These are phyloP conservation scores for Solanum etuberosum DNA, from an alignment of 257 asterid genomes.

Conservation along the genomic window DNA sequence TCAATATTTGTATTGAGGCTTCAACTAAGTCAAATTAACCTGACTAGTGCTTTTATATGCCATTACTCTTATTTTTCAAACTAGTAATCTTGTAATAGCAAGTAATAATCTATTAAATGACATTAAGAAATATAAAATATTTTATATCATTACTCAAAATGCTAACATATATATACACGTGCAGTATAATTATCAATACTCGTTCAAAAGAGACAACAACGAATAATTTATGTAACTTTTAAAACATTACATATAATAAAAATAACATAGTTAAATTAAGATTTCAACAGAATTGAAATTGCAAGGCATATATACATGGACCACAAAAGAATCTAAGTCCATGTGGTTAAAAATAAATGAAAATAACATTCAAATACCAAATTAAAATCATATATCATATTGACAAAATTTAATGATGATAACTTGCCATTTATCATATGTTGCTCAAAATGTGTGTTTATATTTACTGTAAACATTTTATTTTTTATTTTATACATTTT, in stretches of 20 bases:
- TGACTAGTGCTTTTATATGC: too few relatives aligned
- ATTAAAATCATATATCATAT: neutral
- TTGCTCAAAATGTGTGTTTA: too few relatives aligned
- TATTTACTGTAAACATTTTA: neutral
- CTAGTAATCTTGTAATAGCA: too few relatives aligned
- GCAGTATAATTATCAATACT: neutral
- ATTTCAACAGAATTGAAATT: neutral
- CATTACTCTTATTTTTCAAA: too few relatives aligned
- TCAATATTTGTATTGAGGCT: too few relatives aligned
- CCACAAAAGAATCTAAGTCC: neutral
- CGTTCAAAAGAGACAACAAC: neutral
- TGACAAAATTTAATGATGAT: neutral
- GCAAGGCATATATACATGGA: neutral
- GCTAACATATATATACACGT: too few relatives aligned
- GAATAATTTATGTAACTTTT: neutral
- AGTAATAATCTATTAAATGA: too few relatives aligned
- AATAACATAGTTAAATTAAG: too few relatives aligned
- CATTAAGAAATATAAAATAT: too few relatives aligned
- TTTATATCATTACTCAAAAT: too few relatives aligned
- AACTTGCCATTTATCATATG: neutral
- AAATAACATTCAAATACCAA: neutral
- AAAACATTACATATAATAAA: neutral
- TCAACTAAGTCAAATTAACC: too few relatives aligned
- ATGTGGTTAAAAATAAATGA: neutral
- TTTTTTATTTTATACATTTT: neutral